Base-by-base conservation (phyloP, 2,329 filamentous ascomycete genomes). In the Penicillium paneum region DNA sequence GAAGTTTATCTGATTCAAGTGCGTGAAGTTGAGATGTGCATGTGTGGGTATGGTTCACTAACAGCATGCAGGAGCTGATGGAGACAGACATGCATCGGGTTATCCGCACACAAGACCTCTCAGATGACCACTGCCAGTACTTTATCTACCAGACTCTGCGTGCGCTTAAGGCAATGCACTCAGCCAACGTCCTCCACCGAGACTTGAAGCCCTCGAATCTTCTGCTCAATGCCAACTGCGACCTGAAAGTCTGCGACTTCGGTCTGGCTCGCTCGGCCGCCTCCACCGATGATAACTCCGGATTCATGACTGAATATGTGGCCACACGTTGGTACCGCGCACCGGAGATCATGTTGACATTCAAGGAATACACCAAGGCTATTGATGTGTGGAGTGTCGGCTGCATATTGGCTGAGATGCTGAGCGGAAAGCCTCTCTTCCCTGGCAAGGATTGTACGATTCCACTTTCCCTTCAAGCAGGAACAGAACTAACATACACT, bases 271-370 rank as follows among this genome's bases (percentile, higher is more conserved):
- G 92, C 69, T 97, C 93, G 10, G 94, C 94, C 12, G 94, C 94
- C 8, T 97, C 93, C 10, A 95, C 95, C 64, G 94, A 99, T 71
- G 94, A 99, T 76, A 99, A 99, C 78, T 97, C 93, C n/a, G 94
- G 94, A 21, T 99, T 99, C 84, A 99, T 99, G 94, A 99, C 94
- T 15, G 94, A 99, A 95, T 99, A 99, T 73, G 94, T 99, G 54
- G 94, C 94, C 48, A 99, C 94, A 43, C 88, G 94, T 69, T 99
- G 94, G 94, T 99, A 99, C 78, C 91, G 94, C 76, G 94, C 94
- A 6, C 94, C 94, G 3, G 94, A 99, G 74, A 99, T 99, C 75
- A 99, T 99, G 94, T 88, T 99, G 79, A 99, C 94, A 12, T 99
- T 97, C 82, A 97, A 99, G 80, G 94, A 99, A 78, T 99, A 99